Evolutionary conservation across 306 rosid species (phyloP).

Genomic region (Erythrophleum fordii): DNA sequence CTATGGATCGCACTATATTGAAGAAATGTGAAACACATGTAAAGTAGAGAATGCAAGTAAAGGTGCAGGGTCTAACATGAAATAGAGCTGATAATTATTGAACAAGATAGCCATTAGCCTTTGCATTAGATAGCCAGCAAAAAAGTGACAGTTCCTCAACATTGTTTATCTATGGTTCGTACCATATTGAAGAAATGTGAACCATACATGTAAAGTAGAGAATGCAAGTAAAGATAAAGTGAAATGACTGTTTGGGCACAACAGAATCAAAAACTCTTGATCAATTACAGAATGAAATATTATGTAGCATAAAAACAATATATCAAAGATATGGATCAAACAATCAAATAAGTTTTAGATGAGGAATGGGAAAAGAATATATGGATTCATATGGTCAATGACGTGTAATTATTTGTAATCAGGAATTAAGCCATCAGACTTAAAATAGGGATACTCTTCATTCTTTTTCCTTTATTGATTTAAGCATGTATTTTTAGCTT

Average conservation of each 20-base stretch:
- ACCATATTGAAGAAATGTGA: conserved; percentile 1
- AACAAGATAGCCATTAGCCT: not conserved
- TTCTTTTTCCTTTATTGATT: not conserved
- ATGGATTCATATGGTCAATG: not conserved
- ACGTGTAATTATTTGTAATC: not conserved
- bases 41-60: not conserved
- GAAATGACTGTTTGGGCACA: no score
- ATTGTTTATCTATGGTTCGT: conserved; percentile 23
- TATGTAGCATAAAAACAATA: not conserved
- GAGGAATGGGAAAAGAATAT: not conserved
- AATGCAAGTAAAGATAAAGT: not conserved
- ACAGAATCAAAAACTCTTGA: not conserved
- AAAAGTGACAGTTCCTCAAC: conserved; percentile 6
- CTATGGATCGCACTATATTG: conserved; percentile 17
- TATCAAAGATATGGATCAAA: not conserved
- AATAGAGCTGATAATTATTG: not conserved
- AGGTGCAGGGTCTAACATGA: not conserved
- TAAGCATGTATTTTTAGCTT: no score
- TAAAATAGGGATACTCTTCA: not conserved
- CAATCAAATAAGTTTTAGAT: not conserved
- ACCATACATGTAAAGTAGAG: not conserved
- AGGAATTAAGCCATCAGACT: not conserved
- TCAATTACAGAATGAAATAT: not conserved
- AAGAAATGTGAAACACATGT: not conserved
- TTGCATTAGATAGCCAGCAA: not conserved